Evolutionary conservation across 345 rosid species (phyloP).

Genomic region (Atalantia buxifolia): DNA sequence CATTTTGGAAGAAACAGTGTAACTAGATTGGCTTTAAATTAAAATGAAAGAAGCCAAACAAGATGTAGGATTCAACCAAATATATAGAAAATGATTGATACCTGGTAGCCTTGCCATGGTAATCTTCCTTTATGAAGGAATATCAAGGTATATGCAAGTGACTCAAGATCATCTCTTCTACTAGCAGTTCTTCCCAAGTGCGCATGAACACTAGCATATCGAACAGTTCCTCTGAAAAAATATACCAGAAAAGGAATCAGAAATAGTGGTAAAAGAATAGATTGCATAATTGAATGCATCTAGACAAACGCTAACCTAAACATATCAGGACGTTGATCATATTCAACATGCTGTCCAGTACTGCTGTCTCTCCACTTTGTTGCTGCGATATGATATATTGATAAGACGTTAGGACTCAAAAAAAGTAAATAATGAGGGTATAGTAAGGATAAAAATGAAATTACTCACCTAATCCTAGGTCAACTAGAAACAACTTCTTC

Average conservation of each 20-base stretch:
- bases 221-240: slow-evolving; percentile 83
- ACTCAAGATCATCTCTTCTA: slow-evolving; percentile 97
- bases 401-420: slow-evolving; percentile 15
- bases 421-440: not conserved
- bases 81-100: slow-evolving; percentile 11
- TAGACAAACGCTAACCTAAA: slow-evolving; percentile 54
- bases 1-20: slow-evolving; percentile 5
- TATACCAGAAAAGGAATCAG: slow-evolving; percentile 3
- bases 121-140: slow-evolving; percentile 92
- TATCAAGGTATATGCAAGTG: slow-evolving; percentile 92
- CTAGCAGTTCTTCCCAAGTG: slow-evolving; percentile 97
- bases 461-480: slow-evolving; percentile 80
- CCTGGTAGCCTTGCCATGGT: slow-evolving; percentile 99
- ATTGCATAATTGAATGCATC: not conserved
- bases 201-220: slow-evolving; percentile 98
- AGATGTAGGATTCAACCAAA: slow-evolving; percentile 9
- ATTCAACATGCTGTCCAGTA: slow-evolving; percentile 81
- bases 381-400: slow-evolving; percentile 45
- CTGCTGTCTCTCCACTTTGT: slow-evolving; percentile 87
- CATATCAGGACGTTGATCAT: slow-evolving; percentile 99
- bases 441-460: not conserved
- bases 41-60: not conserved
- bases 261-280: not conserved
- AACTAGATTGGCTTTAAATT: not conserved
- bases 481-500: slow-evolving; percentile 89